phyloP scores from a whole-genome alignment of 306 rosid species.

The Prunus mira region DNA sequence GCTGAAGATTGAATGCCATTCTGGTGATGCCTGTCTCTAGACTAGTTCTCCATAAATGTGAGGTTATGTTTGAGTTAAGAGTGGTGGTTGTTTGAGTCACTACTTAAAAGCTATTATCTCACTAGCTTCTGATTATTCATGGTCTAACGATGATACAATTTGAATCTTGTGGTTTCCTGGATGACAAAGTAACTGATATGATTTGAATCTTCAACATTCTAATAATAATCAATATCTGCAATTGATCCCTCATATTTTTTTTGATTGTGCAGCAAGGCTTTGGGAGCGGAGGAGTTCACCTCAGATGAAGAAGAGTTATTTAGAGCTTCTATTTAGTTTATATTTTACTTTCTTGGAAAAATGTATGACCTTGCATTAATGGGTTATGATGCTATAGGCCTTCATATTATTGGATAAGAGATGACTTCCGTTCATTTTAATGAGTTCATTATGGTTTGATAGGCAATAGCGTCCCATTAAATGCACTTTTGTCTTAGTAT shows the following conservation, averaged over 20 bases:
- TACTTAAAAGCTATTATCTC: too few relatives aligned
- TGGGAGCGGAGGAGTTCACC: background rate
- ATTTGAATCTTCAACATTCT: background rate
- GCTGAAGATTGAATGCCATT: background rate
- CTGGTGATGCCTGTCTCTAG: background rate
- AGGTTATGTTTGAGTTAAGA: too few relatives aligned
- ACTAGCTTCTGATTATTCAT: background rate
- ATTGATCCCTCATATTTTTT: background rate
- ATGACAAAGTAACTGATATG: too few relatives aligned
- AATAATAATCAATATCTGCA: too few relatives aligned
- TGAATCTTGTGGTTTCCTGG: too few relatives aligned
- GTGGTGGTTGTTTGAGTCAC: too few relatives aligned
- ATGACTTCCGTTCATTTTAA: background rate
- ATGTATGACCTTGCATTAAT: background rate
- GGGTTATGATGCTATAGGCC: background rate
- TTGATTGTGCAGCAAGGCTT: background rate
- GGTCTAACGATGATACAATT: too few relatives aligned
- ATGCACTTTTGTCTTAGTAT: too few relatives aligned
- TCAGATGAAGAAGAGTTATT: slow-evolving; percentile 1
- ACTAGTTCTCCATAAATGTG: background rate
- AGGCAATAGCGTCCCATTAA: too few relatives aligned
- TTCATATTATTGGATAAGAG: background rate
- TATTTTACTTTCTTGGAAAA: background rate
- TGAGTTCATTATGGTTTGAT: too few relatives aligned
- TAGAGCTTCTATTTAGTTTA: background rate